Base-by-base conservation (phyloP, 75 land plant genomes). In the Ceratopteris richardii region DNA sequence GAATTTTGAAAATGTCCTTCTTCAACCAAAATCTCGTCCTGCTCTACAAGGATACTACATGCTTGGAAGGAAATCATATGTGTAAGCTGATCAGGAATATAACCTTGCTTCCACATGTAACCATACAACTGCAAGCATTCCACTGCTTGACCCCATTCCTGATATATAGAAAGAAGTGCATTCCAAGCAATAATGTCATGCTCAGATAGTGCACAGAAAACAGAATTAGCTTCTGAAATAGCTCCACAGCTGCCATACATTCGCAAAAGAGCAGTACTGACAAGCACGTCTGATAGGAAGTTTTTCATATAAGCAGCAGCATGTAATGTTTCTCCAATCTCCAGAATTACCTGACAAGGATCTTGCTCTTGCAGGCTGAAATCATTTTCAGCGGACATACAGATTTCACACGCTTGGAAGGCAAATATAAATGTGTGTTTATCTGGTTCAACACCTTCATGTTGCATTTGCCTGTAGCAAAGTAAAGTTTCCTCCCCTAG, bases 151-250 rank as follows among this genome's bases (percentile, higher is more conserved):
- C 63, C 74, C 19, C 58, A 48, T 56, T 39, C 71, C 21, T 54
- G 18, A 71, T 47, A 67, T 20, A 51, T 72, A 40, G 72, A 31
- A 19, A 73, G 51, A 65, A 73, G 53, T 3, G 48, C 60, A 25
- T 51, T 73, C 73, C 75, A 73, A 24, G 65, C 41, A 37, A 60
- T 46, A 23, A 73, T 57, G 46, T 68, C 57, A 14, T 33, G 56
- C 3, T 33, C 7, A 9, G 37, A 33, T 40, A 31, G 41, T 39
- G 55, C 21, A 33, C 37, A 33, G 13, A 41, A 54, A 3, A 26
- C 51, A 14, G 36, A 44, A 58, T 57, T 68, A 19, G 50, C 41
- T 50, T 58, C 54, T 18, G 39, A 16, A n/a, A 67, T 48, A 6
- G 46, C 42, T 22, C 57, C 61, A 46, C 74, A 67, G 24, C 28